Base-by-base conservation (phyloP, 2,329 filamentous ascomycete genomes). In the Monosporascus cannonballus region DNA sequence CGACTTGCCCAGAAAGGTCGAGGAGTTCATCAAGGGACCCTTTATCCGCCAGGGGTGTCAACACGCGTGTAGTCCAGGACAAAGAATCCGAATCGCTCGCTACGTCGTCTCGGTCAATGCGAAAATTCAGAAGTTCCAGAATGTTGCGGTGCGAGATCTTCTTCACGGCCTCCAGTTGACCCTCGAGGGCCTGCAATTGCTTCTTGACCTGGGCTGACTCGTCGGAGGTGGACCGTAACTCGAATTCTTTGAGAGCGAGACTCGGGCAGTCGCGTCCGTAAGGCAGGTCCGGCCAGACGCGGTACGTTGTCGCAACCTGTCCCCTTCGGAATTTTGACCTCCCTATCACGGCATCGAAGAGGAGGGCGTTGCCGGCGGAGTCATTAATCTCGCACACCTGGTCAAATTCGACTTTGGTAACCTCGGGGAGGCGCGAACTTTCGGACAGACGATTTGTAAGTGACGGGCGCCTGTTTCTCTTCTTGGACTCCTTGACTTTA, bases 1-100 rank as follows among this genome's bases (percentile, higher is more conserved):
- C 82, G 49, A 96, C 74, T 30, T 81, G 81, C 4, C 88, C 90
- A 42, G 90, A 84, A 55, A 93, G 81, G 52, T 93, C 87, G 30
- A 99, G 76, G 20, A 95, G 76, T 61, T 96, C 90, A 27, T 86
- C 83, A 15, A 99, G 73, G 0, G 92, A 89, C 0, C 90, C 91
- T 67, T 89, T 91, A 50, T 90, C 87, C 11, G 89, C 88, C 61
- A 89, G 80, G 47, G 92, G 87, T 42, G 81, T 85, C 22, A 96
- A 75, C 3, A 94, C 76, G 59, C 83, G 87, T 51, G 96, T 79
- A 27, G 84, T 86, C 87, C 90, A 96, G 6, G 54, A 69, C 51
- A 61, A 73, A 63, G 57, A 66, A 50, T 62, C 58, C 14, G 67
- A 66, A 48, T 78, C 71, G 39, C 72, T 66, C 17, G 73, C 63